These are phyloP conservation scores for Saccharum officinarum DNA, from an alignment of 176 grass and related monocot genomes.

Conservation along the genomic window DNA sequence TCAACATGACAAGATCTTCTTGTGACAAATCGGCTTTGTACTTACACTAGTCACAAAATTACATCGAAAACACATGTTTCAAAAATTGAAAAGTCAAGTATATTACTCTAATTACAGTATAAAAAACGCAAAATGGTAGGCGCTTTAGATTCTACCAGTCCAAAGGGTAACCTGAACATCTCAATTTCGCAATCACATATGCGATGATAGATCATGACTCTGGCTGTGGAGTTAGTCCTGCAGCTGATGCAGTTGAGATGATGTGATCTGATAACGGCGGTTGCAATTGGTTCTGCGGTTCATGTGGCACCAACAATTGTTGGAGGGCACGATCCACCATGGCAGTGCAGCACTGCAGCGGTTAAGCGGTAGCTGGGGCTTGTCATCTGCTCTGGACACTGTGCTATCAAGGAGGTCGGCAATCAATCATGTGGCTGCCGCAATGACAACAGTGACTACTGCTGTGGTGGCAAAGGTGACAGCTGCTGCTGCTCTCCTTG, in stretches of 20 bases:
- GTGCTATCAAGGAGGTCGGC: neutral
- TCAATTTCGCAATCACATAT: neutral
- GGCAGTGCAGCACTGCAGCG: neutral
- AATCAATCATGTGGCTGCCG: neutral
- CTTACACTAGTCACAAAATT: neutral
- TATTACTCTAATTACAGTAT: neutral
- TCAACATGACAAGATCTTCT: neutral
- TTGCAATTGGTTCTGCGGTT: neutral
- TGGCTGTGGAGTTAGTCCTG: neutral
- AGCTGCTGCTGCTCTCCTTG: constrained; percentile 9
- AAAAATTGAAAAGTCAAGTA: neutral
- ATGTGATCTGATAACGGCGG: neutral
- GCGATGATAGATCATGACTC: neutral
- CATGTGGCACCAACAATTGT: neutral
- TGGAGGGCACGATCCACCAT: neutral
- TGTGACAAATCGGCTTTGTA: neutral
- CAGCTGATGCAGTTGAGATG: neutral
- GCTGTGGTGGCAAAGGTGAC: constrained; percentile 21
- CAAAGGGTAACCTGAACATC: constrained; percentile 9
- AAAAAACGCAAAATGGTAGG: neutral
- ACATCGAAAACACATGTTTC: neutral
- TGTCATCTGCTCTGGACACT: neutral
- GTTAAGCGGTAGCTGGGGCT: neutral
- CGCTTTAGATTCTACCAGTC: neutral
- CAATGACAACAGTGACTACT: neutral